Conservation (phyloP, 1,284 basidiomycete species). For the Sanghuangporus sanghuang region DNA sequence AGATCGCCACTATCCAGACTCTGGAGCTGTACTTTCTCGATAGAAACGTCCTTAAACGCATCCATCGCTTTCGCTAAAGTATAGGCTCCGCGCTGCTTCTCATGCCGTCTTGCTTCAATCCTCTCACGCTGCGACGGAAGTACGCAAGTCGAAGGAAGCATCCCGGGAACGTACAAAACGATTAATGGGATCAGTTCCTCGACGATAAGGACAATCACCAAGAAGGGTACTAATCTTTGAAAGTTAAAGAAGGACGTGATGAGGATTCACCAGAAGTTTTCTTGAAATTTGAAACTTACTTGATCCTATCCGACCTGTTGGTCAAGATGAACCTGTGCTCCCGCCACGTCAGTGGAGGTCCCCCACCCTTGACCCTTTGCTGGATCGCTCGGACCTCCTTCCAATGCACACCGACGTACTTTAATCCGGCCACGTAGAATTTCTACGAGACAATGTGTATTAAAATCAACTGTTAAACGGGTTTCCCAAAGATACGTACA, state of each 20-base stretch:
- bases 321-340: conserved; percentile 64
- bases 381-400: conserved; percentile 48
- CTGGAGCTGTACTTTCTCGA: conserved; percentile 33
- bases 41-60: conserved; percentile 21
- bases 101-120: conserved; percentile 58
- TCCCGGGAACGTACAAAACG: conserved; percentile 79
- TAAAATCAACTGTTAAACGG: conserved; percentile 47
- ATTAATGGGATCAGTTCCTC: conserved; percentile 83
- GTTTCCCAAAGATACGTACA: conserved; percentile 30
- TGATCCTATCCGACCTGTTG: conserved; percentile 58
- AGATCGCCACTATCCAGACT: conserved; percentile 20
- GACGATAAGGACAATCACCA: conserved; percentile 67
- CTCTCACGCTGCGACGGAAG: conserved; percentile 77
- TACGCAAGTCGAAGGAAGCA: conserved; percentile 84
- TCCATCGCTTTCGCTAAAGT: conserved; percentile 11
- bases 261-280: background rate
- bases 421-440: conserved; percentile 74
- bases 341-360: conserved; percentile 51
- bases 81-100: conserved; percentile 37
- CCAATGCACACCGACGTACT: conserved; percentile 59
- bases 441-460: conserved; percentile 39
- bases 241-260: conserved; percentile 18
- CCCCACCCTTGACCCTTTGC: conserved; percentile 49
- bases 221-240: conserved; percentile 72
- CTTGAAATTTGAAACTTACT: conserved; percentile 39